Evolutionary conservation across 2,329 filamentous ascomycete genomes (phyloP), one percentile per base, ranked within the genome.

Genomic region (Colletotrichum sidae): DNA sequence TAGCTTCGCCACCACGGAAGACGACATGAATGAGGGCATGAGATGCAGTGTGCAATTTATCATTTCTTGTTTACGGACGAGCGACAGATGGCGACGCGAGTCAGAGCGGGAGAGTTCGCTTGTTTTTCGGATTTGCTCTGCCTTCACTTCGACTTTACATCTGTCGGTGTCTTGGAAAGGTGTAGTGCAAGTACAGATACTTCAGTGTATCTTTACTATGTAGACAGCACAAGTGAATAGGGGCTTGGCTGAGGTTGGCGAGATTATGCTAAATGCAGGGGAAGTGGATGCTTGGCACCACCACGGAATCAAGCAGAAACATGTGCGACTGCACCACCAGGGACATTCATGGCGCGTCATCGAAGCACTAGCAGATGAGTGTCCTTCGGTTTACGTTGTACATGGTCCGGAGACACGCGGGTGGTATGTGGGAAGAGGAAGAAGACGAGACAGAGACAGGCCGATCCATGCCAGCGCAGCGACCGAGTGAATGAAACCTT

Each of bases 1-100:
- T 54, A 66, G 63, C 63, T 66, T 66, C 63, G 63, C 63, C 63
- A 63, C 63, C 52, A 63, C 58, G 35, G 58, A 47, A 49, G 25
- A 37, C 39, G 33, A 37, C 25, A 57, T 37, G 37, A 55, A 46
- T 38, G 42, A 6, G 13, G 42, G 34, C 34, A 41, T 15, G 46
- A 44, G 39, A 35, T 17, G 17, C 46, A 47, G 45, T 3, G 46
- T 33, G 12, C 51, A 65, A 52, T 47, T 45, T 61, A 41, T 39
- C 52, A 33, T 51, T 52, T 44, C 57, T 42, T 44, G 39, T 25
- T 50, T 41, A 34, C 38, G 35, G 57, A 38, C 39, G 39, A 35
- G 25, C 25, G 4, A 25, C 4, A 61, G 39, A 46, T 38, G 35
- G 41, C 13, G 15, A 17, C 44, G 45, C 61, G 61, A 62, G 62